Percentiles rank a stretch among this genome's conserved stretches.
These are phyloP conservation scores for Candida loeiensis DNA, from an alignment of 805 yeast genomes.

Conservation along the genomic window DNA sequence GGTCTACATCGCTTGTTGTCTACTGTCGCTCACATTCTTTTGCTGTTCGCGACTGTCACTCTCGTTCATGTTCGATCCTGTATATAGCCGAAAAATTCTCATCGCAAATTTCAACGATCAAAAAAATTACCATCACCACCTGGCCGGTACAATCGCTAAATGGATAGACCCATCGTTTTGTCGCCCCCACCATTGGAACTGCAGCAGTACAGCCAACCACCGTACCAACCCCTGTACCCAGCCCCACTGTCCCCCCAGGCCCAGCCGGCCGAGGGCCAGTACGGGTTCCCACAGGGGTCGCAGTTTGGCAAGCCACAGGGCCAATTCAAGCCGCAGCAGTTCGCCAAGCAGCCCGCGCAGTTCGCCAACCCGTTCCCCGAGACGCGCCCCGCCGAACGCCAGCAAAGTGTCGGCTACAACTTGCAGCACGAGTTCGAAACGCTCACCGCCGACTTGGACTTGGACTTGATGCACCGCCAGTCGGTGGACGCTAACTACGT, in stretches of 20 bases:
- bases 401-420: conserved; percentile 44
- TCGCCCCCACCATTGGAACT: conserved; percentile 41
- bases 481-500: conserved; percentile 2
- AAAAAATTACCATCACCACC: conserved; percentile 4
- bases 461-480: conserved; percentile 32
- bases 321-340: no score
- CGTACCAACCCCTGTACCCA: conserved; percentile 3
- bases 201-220: conserved; percentile 9
- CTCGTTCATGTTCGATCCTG: neutral
- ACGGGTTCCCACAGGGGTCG: neutral
- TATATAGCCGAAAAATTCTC: conserved; percentile 8
- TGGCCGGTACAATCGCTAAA: no score
- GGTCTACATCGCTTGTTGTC: neutral
- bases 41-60: neutral
- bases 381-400: conserved; percentile 20
- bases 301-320: conserved; percentile 2
- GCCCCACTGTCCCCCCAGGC: neutral
- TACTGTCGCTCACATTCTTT: neutral
- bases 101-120: conserved; percentile 6
- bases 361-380: neutral
- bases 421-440: conserved; percentile 47
- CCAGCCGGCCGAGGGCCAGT: neutral
- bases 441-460: conserved; percentile 43
- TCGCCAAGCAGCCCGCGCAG: neutral
- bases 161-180: conserved; percentile 36